phyloP scores from a whole-genome alignment of 202 grass and related monocot species.

The Brachypodium distachyon region DNA sequence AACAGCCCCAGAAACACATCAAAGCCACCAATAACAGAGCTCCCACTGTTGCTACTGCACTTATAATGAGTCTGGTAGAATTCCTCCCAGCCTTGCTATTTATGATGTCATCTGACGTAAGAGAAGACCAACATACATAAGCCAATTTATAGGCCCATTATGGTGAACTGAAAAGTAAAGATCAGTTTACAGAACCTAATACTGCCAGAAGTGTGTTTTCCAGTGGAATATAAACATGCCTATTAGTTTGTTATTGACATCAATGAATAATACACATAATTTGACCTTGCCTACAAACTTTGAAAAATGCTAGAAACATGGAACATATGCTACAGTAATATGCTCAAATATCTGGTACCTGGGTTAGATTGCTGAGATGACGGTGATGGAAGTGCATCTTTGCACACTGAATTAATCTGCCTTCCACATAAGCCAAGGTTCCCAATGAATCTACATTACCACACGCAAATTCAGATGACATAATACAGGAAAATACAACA shows the following conservation, averaged over 20 bases:
- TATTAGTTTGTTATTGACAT: neutral
- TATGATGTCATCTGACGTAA: constrained; percentile 39
- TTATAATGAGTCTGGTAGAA: constrained; percentile 93
- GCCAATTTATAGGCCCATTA: neutral
- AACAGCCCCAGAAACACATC: constrained; percentile 99
- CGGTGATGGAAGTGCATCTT: constrained; percentile 59
- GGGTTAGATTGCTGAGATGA: constrained; percentile 35
- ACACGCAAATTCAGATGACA: constrained; percentile 20
- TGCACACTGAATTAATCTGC: constrained; percentile 83
- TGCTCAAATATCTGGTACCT: constrained; percentile 42
- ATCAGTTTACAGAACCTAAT: constrained; percentile 20
- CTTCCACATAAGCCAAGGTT: constrained; percentile 92
- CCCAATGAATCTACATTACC: constrained; percentile 74
- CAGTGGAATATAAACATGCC: neutral
- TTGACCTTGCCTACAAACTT: neutral
- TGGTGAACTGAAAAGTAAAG: neutral
- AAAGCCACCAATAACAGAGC: constrained; percentile 89
- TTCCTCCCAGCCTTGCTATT: constrained; percentile 49
- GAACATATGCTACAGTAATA: neutral
- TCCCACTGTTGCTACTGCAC: constrained; percentile 95
- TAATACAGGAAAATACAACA: neutral
- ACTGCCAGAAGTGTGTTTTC: constrained; percentile 1
- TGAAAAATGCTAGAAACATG: constrained; percentile 11
- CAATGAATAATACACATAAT: neutral
- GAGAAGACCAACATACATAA: constrained; percentile 18